Conservation (phyloP, 257 asterid species). For the Solanum chmielewskii region DNA sequence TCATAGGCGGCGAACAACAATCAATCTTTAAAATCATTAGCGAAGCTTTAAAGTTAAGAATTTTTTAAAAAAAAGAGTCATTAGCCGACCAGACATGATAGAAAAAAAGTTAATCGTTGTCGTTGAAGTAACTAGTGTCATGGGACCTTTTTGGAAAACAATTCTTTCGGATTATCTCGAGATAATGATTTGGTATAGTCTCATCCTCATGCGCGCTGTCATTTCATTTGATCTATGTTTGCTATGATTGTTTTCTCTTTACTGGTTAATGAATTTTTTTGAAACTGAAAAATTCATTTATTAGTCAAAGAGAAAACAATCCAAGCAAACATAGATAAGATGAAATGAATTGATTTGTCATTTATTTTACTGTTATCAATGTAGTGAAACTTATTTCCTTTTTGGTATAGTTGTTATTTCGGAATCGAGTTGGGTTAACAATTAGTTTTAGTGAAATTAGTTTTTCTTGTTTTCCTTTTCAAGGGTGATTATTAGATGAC, state of each 20-base stretch:
- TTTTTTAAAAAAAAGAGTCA: neutral
- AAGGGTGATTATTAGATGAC: neutral
- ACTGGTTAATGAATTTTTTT: neutral
- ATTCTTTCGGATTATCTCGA: slow-evolving; percentile 66
- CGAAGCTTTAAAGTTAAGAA: neutral
- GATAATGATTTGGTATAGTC: slow-evolving; percentile 52
- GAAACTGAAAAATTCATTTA: neutral
- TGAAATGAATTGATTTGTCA: neutral
- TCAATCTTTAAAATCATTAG: neutral
- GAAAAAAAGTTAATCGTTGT: slow-evolving; percentile 64
- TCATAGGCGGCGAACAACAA: neutral
- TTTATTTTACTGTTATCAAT: neutral
- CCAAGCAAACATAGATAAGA: neutral
- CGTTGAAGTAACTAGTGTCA: slow-evolving; percentile 82
- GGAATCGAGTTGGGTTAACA: neutral
- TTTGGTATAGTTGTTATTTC: neutral
- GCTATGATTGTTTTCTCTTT: neutral
- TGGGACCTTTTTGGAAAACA: slow-evolving; percentile 70
- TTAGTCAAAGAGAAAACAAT: neutral
- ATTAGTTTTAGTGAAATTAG: neutral
- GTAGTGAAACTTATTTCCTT: neutral
- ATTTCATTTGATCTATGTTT: neutral
- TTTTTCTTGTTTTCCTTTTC: neutral
- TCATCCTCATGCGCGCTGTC: neutral
- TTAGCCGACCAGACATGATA: slow-evolving; percentile 3